Evolutionary conservation across 83 land plant genomes (phyloP).

Genomic region (Picea abies): DNA sequence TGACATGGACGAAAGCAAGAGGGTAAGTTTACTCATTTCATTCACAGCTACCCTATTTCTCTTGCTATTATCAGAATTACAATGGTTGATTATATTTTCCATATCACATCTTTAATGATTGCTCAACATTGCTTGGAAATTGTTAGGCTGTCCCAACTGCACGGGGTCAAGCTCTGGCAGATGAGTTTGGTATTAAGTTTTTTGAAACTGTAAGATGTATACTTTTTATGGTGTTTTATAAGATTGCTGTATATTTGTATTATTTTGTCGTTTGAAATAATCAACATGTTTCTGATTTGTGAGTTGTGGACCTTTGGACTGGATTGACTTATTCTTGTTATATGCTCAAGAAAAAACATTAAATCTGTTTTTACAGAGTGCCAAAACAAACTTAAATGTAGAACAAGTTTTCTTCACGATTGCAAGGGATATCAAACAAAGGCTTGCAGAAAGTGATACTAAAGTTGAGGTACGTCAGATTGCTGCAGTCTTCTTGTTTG

Average conservation of each 20-base stretch:
- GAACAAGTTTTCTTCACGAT: constrained; percentile 73
- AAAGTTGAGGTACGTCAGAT: constrained; percentile 51
- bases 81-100: neutral
- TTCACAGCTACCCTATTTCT: constrained; percentile 2
- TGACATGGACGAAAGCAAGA: constrained; percentile 39
- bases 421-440: constrained; percentile 66
- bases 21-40: constrained; percentile 20
- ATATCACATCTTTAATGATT: neutral
- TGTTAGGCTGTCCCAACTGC: constrained; percentile 83
- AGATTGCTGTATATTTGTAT: neutral
- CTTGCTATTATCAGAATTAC: neutral
- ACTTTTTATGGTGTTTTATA: neutral
- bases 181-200: constrained; percentile 89
- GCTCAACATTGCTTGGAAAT: neutral
- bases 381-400: constrained; percentile 70
- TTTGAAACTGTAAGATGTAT: constrained; percentile 78
- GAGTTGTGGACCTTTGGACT: neutral
- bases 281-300: neutral
- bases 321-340: neutral
- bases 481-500: neutral
- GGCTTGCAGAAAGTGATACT: constrained; percentile 62
- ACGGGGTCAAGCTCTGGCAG: constrained; percentile 84
- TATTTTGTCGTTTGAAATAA: neutral
- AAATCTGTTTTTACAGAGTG: constrained; percentile 49
- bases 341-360: neutral